Evolutionary conservation across 1,139 yeast species (phyloP), one percentile per base, ranked within the genome.

Genomic region (Pichia sp.): DNA sequence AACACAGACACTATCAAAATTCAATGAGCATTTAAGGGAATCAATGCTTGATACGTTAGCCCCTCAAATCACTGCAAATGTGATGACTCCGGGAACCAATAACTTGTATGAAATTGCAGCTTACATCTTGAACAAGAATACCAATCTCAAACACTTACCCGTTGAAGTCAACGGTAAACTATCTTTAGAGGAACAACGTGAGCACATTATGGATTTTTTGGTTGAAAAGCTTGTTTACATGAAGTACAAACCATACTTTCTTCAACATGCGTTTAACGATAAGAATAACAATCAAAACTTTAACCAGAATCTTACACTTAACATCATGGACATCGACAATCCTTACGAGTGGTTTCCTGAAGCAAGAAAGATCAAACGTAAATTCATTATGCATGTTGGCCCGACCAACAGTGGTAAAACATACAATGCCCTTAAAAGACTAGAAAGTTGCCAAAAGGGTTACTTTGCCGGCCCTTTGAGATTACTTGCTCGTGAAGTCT

Each of bases 391-490:
- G 76, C 99, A 91, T 56, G 86, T 91, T 15, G 99, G 99, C 0
- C 98, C 99, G 1, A 91, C 99, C 0, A 91, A 91, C 56, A 79
- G 93, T 48, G 99, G 99, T n/a, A 91, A 91, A 53, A 91, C 98
- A 0, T 83, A 84, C 53, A 72, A 74, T 33, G 95, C 97, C 0
- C 62, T 91, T 30, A 69, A 81, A 50, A 69, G 76, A 37, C 65
- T 91, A 30, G 76, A 77, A 46, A 51, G 59, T n/a, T 77, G 88
- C 8, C 67, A 73, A 27, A 69, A 79, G n/a, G 98, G 98, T 0
- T 84, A 83, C 49, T 91, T 82, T 58, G 97, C 97, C 0, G 98
- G 98, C 0, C 99, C 99, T 0, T 63, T 91, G 34, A 66, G 99
- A 41, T 66, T 91, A 39, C 64, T 91, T 37, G 98, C 98, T 0